These are phyloP conservation scores for Rhizopogon sp. DNA, from an alignment of 768 basidiomycete species.

Conservation along the genomic window DNA sequence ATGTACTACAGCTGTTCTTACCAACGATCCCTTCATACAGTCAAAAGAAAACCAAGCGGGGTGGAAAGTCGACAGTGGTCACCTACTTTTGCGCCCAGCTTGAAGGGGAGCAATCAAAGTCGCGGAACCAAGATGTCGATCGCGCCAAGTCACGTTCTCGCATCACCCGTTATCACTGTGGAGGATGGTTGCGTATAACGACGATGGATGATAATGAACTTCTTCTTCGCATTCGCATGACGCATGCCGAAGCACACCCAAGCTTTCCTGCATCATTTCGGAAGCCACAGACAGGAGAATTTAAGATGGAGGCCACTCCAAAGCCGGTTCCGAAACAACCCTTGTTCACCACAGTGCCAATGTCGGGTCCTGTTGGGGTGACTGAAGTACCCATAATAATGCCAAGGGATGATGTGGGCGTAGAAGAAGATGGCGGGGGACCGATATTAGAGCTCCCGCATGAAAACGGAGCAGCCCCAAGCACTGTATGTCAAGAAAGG, in stretches of 20 bases:
- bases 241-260: constrained; percentile 28
- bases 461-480: neutral
- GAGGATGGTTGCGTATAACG: constrained; percentile 30
- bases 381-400: neutral
- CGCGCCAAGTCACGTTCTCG: constrained; percentile 28
- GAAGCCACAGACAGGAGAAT: constrained; percentile 27
- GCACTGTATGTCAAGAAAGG: neutral
- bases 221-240: constrained; percentile 31
- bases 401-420: neutral
- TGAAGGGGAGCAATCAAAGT: constrained; percentile 30
- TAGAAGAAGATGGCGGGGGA: neutral
- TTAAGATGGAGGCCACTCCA: constrained; percentile 24
- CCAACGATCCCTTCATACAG: constrained; percentile 6
- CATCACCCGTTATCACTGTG: constrained; percentile 29
- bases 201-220: constrained; percentile 32
- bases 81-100: constrained; percentile 31
- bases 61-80: constrained; percentile 29
- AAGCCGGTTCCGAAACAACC: constrained; percentile 19
- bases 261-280: constrained; percentile 29
- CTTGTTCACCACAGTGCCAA: constrained; percentile 18
- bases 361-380: neutral
- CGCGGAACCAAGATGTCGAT: constrained; percentile 26
- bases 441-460: neutral
- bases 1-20: neutral
- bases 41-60: constrained; percentile 31